These are phyloP conservation scores for Coemansia reversa DNA, from an alignment of 192 early-diverging fungal genomes.

Conservation along the genomic window DNA sequence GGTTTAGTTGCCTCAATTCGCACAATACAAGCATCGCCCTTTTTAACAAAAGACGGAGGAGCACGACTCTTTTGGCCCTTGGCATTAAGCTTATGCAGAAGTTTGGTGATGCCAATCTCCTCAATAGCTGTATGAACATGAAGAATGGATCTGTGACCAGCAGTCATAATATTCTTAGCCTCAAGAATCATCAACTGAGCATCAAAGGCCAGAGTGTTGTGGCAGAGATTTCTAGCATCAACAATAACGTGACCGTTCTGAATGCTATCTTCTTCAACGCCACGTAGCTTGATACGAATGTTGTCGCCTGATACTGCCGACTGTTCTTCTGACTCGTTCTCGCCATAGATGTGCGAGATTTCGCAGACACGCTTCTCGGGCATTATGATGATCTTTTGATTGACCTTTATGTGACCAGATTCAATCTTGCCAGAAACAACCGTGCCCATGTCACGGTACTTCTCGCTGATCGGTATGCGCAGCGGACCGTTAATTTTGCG, in stretches of 20 bases:
- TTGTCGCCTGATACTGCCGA: conserved; percentile 88
- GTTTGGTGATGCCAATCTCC: conserved; percentile 77
- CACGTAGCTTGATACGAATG: conserved; percentile 82
- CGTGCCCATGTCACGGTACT: conserved; percentile 98
- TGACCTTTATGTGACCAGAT: conserved; percentile 86
- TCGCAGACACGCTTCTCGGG: conserved; percentile 80
- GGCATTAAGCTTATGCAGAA: conserved; percentile 93
- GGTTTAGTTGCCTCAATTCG: conserved; percentile 74
- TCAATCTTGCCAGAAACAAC: conserved; percentile 96
- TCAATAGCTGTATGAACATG: conserved; percentile 88
- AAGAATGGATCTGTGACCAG: conserved; percentile 91
- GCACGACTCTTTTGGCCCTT: conserved; percentile 82
- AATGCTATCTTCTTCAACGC: conserved; percentile 93
- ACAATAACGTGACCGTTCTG: conserved; percentile 87
- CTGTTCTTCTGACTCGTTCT: conserved; percentile 76
- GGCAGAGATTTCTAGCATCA: conserved; percentile 72
- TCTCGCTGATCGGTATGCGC: conserved; percentile 93
- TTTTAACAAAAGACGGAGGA: conserved; percentile 92
- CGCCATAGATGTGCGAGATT: conserved; percentile 79
- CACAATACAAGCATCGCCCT: conserved; percentile 86
- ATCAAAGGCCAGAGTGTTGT: conserved; percentile 76
- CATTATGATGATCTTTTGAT: conserved; percentile 85
- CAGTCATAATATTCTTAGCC: conserved; percentile 92
- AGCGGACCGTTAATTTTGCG: conserved; percentile 87
- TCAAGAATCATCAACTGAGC: conserved; percentile 90